A percentile compares a stretch with the other conserved stretches of the same genome.
phyloP scores from a whole-genome alignment of 129 eudicot species.

The Helichrysum umbraculigerum region DNA sequence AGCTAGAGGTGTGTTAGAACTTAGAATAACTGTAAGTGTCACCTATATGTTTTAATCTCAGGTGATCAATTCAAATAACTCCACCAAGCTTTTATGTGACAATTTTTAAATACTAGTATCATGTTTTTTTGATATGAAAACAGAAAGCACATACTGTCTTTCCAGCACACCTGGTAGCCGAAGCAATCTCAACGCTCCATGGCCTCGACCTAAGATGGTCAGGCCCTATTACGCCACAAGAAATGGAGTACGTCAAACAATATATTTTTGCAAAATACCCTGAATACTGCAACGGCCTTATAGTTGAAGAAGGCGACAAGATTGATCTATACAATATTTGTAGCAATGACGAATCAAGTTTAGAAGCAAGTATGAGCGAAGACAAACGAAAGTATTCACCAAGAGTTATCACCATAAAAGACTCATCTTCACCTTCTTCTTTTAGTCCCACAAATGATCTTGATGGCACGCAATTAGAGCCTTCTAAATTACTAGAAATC shows the following conservation, averaged over 20 bases:
- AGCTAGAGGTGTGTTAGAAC: no score
- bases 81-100: no score
- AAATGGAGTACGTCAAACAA: slow-evolving; percentile 76
- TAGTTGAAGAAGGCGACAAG: slow-evolving; percentile 49
- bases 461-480: slow-evolving; percentile 58
- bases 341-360: slow-evolving; percentile 43
- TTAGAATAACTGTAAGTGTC: not conserved
- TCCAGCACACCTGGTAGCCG: slow-evolving; percentile 85
- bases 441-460: slow-evolving; percentile 45
- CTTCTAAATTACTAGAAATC: slow-evolving; percentile 59
- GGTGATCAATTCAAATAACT: no score
- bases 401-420: slow-evolving; percentile 37
- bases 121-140: not conserved
- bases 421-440: slow-evolving; percentile 54
- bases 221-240: slow-evolving; percentile 82
- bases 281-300: slow-evolving; percentile 69
- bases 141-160: slow-evolving; percentile 76
- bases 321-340: slow-evolving; percentile 53
- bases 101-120: no score
- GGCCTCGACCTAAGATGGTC: slow-evolving; percentile 89
- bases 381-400: slow-evolving; percentile 58
- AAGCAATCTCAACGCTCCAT: slow-evolving; percentile 85
- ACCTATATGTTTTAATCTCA: no score
- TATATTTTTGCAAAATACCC: slow-evolving; percentile 79
- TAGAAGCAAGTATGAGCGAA: slow-evolving; percentile 45